Conservation (phyloP, 768 basidiomycete species). For the Termitomyces sp. region DNA sequence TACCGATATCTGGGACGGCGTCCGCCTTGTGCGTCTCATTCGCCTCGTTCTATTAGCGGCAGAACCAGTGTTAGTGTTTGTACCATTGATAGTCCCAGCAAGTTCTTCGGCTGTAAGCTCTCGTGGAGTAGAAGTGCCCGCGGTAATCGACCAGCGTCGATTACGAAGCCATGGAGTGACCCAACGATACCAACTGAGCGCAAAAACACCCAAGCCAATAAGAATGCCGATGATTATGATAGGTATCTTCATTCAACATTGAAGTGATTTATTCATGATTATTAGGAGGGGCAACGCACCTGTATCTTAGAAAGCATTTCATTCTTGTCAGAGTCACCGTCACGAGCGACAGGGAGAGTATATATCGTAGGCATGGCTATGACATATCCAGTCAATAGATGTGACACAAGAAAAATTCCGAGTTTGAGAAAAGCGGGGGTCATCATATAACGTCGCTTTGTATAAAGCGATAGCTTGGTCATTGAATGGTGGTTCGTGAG, state of each 20-base stretch:
- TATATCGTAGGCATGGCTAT: conserved; percentile 10
- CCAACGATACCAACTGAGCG: conserved; percentile 2
- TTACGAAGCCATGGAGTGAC: neutral
- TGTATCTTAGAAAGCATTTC: conserved; percentile 7
- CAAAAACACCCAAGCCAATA: neutral
- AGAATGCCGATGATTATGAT: conserved; percentile 8
- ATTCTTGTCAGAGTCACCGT: neutral
- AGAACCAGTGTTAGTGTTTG: conserved; percentile 15
- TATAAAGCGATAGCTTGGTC: neutral
- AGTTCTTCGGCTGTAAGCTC: conserved; percentile 57
- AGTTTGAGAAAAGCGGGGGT: conserved; percentile 1
- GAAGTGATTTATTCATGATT: neutral
- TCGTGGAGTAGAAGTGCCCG: conserved; percentile 10
- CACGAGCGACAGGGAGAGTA: neutral
- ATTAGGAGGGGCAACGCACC: conserved; percentile 8
- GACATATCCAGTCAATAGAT: conserved; percentile 4
- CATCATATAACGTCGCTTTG: neutral
- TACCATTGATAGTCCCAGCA: conserved; percentile 38
- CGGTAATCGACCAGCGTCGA: neutral
- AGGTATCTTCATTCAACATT: conserved; percentile 8
- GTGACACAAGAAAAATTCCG: conserved; percentile 3
- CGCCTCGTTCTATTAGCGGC: conserved; percentile 26
- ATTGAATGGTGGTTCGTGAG: neutral
- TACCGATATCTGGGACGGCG: conserved; percentile 78
- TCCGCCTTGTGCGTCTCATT: conserved; percentile 43